phyloP scores from a whole-genome alignment of 2,329 filamentous ascomycete genomes.

The Talaromyces sp. region DNA sequence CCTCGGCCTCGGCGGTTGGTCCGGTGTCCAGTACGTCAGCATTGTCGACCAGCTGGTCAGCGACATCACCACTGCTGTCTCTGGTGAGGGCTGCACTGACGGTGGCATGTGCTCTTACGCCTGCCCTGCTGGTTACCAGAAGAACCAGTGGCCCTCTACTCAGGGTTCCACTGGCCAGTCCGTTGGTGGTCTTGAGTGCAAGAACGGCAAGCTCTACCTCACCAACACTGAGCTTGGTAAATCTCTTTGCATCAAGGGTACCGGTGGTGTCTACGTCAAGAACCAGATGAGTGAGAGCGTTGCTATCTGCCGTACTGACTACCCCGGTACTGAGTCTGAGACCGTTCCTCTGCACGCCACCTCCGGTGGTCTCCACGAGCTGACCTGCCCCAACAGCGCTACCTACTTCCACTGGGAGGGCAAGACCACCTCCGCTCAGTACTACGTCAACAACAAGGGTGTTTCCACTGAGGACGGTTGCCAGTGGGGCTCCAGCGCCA shows the following conservation, averaged over 20 bases:
- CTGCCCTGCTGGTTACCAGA: slow-evolving; percentile 88
- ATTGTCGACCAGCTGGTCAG: slow-evolving; percentile 59
- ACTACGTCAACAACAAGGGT: slow-evolving; percentile 90
- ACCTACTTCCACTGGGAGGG: slow-evolving; percentile 79
- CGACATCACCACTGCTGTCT: slow-evolving; percentile 66
- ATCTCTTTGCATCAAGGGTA: slow-evolving; percentile 75
- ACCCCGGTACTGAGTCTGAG: slow-evolving; percentile 89
- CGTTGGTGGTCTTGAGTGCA: slow-evolving; percentile 82
- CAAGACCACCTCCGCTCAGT: slow-evolving; percentile 81
- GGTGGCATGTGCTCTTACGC: slow-evolving; percentile 87
- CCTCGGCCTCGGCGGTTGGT: slow-evolving; percentile 73
- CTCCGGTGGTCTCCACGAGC: slow-evolving; percentile 60
- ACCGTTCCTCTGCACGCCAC: slow-evolving; percentile 71
- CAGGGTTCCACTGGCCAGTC: slow-evolving; percentile 84
- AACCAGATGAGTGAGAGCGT: slow-evolving; percentile 72
- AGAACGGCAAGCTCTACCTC: slow-evolving; percentile 71
- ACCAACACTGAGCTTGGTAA: slow-evolving; percentile 67
- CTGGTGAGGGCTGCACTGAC: slow-evolving; percentile 62
- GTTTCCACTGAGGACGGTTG: slow-evolving; percentile 69
- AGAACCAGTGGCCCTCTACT: slow-evolving; percentile 80
- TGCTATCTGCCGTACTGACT: slow-evolving; percentile 90
- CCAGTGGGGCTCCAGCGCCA: slow-evolving; percentile 68
- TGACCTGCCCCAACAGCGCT: slow-evolving; percentile 75
- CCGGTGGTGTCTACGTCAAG: slow-evolving; percentile 69
- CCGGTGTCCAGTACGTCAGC: slow-evolving; percentile 71